A percentile compares a stretch with the other conserved stretches of the same genome.
Evolutionary conservation across 768 basidiomycete genomes (phyloP).

Genomic region (Mycena albidolilacea): DNA sequence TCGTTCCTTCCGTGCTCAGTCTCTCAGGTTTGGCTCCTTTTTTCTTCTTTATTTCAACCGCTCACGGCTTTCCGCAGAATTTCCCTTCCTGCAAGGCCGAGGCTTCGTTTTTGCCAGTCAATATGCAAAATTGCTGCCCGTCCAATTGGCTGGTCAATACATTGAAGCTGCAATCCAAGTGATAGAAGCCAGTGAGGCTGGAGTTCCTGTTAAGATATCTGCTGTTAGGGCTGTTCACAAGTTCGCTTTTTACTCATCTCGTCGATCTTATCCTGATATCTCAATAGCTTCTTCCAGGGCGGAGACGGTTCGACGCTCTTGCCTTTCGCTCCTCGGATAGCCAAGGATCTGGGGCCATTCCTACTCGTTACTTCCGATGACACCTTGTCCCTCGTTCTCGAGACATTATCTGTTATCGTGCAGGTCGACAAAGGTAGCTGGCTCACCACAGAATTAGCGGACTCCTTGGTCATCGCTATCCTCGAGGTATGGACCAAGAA

Average conservation of each 20-base stretch:
- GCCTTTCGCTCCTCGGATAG: constrained; percentile 80
- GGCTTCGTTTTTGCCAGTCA: constrained; percentile 96
- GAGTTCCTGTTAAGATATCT: constrained; percentile 93
- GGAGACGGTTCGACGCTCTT: constrained; percentile 72
- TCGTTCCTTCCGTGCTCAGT: constrained; percentile 83
- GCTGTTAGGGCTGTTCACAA: constrained; percentile 95
- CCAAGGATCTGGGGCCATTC: constrained; percentile 88
- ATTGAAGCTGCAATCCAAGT: constrained; percentile 90
- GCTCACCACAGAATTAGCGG: constrained; percentile 77
- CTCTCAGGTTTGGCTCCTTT: constrained; percentile 68
- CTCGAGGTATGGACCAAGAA: constrained; percentile 91
- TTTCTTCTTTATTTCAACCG: neutral
- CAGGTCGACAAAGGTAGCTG: constrained; percentile 81
- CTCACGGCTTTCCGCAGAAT: constrained; percentile 62
- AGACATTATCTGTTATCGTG: constrained; percentile 86
- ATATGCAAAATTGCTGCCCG: constrained; percentile 81
- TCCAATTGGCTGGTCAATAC: constrained; percentile 85
- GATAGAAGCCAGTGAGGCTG: constrained; percentile 78
- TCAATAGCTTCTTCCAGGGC: constrained; percentile 75
- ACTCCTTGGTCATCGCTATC: constrained; percentile 74
- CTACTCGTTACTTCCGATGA: constrained; percentile 86
- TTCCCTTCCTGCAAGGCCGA: constrained; percentile 94
- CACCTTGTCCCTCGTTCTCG: constrained; percentile 89
- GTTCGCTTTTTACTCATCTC: constrained; percentile 55
- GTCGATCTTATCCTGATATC: constrained; percentile 26